Evolutionary conservation across 2,329 filamentous ascomycete species (phyloP).

Genomic region (Colletotrichum sp.): DNA sequence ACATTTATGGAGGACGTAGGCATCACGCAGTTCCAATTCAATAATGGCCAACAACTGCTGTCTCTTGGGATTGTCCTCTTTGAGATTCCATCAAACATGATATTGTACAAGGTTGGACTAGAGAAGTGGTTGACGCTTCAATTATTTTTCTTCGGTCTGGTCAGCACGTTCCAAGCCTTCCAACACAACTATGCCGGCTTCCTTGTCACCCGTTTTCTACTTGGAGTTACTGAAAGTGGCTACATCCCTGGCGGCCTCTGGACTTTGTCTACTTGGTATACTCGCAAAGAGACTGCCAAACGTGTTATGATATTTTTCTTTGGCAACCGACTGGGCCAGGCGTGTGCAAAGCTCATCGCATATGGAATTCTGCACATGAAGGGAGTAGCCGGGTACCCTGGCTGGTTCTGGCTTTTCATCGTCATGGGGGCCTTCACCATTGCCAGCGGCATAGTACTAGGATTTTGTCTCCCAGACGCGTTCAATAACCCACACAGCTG

Average conservation of each 20-base stretch:
- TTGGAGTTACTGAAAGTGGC: constrained; percentile 58
- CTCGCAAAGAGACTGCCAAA: constrained; percentile 53
- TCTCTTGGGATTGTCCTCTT: constrained; percentile 51
- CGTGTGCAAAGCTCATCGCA: constrained; percentile 43
- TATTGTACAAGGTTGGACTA: constrained; percentile 51
- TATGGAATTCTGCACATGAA: constrained; percentile 54
- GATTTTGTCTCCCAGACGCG: constrained; percentile 48
- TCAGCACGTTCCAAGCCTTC: constrained; percentile 60
- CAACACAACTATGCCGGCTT: constrained; percentile 49
- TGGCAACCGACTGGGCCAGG: constrained; percentile 56
- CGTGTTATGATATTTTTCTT: constrained; percentile 60
- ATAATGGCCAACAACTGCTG: constrained; percentile 54
- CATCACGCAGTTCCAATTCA: constrained; percentile 55
- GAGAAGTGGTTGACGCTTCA: constrained; percentile 58
- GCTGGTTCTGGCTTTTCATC: constrained; percentile 63
- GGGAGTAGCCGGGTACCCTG: constrained; percentile 48
- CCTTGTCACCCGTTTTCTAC: constrained; percentile 53
- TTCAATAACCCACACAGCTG: constrained; percentile 46
- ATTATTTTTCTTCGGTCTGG: constrained; percentile 56
- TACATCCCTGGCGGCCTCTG: constrained; percentile 58
- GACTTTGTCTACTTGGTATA: constrained; percentile 61
- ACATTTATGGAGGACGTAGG: constrained; percentile 53
- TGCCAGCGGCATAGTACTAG: constrained; percentile 42
- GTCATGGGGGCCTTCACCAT: constrained; percentile 60
- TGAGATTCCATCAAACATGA: constrained; percentile 52